A percentile compares a stretch with the other conserved stretches of the same genome.
These are phyloP conservation scores for Dionaea muscipula DNA, from an alignment of 179 eudicot species.

Conservation along the genomic window DNA sequence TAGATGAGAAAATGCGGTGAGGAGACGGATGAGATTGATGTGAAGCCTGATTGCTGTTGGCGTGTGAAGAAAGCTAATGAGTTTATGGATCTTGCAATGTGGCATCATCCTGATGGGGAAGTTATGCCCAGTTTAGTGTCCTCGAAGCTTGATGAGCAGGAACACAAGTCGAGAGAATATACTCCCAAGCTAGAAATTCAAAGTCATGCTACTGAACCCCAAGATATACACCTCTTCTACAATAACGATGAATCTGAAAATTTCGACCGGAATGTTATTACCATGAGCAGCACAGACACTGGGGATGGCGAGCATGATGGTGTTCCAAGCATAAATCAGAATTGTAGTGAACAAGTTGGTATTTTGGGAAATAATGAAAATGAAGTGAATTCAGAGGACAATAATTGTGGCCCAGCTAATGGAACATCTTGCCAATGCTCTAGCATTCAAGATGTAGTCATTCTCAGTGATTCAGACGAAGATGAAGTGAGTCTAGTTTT, in stretches of 20 bases:
- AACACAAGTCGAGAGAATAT: conserved; percentile 11
- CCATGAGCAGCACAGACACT: conserved; percentile 50
- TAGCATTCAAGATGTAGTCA: conserved; percentile 29
- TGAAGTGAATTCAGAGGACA: conserved; percentile 24
- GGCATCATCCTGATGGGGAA: conserved; percentile 74
- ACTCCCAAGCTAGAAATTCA: conserved; percentile 13
- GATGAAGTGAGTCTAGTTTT: conserved; percentile 30
- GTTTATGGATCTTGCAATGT: conserved; percentile 52
- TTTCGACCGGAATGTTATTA: conserved; percentile 21
- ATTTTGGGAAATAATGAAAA: conserved; percentile 13
- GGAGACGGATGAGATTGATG: conserved; percentile 67
- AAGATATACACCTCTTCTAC: neutral
- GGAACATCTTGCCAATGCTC: conserved; percentile 12
- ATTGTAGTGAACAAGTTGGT: conserved; percentile 17
- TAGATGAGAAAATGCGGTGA: conserved; percentile 49
- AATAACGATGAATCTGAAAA: conserved; percentile 12
- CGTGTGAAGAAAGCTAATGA: conserved; percentile 49
- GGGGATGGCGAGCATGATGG: conserved; percentile 26
- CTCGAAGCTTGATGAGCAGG: conserved; percentile 9
- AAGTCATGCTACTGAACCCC: conserved; percentile 13
- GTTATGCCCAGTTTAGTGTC: neutral
- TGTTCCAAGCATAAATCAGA: conserved; percentile 23
- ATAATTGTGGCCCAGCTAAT: conserved; percentile 6
- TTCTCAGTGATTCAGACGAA: conserved; percentile 70
- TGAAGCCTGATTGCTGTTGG: conserved; percentile 88